Evolutionary conservation across 2,329 filamentous ascomycete species (phyloP).

Genomic region (Ophiobolus disseminans): DNA sequence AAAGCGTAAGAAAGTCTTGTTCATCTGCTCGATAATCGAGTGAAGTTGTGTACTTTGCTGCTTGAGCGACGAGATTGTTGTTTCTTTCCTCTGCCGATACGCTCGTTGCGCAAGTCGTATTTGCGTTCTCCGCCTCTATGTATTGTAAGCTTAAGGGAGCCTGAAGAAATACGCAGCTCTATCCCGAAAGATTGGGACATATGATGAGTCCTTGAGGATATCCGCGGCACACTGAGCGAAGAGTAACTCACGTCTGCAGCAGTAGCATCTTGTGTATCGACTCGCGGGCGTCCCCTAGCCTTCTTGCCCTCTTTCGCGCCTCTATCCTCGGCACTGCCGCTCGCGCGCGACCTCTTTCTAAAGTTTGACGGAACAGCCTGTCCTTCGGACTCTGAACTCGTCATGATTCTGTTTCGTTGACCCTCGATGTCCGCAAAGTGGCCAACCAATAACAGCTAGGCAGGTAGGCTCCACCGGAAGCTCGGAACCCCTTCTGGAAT

Average conservation of each 20-base stretch:
- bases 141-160: constrained; percentile 12
- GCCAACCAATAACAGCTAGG: not conserved
- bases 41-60: constrained; percentile 73
- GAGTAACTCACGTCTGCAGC: constrained; percentile 75
- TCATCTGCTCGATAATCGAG: constrained; percentile 75
- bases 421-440: not conserved
- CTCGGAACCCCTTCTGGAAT: too few species aligned
- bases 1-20: constrained; percentile 71
- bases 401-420: constrained; percentile 28
- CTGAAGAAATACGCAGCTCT: not conserved
- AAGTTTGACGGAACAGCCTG: constrained; percentile 28
- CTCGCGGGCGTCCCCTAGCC: constrained; percentile 73
- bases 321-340: constrained; percentile 33
- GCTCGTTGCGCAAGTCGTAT: constrained; percentile 86
- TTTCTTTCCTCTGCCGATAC: constrained; percentile 85
- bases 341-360: constrained; percentile 43
- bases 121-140: constrained; percentile 79
- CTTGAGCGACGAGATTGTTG: constrained; percentile 76
- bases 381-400: constrained; percentile 41
- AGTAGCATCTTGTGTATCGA: constrained; percentile 79
- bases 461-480: not conserved
- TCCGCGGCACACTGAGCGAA: too few species aligned
- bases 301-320: constrained; percentile 54
- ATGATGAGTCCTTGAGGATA: not conserved
- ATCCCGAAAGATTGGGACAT: too few species aligned